These are phyloP conservation scores for Stephanodiscus triporus DNA, from an alignment of 108 stramenopile genomes.

Conservation along the genomic window DNA sequence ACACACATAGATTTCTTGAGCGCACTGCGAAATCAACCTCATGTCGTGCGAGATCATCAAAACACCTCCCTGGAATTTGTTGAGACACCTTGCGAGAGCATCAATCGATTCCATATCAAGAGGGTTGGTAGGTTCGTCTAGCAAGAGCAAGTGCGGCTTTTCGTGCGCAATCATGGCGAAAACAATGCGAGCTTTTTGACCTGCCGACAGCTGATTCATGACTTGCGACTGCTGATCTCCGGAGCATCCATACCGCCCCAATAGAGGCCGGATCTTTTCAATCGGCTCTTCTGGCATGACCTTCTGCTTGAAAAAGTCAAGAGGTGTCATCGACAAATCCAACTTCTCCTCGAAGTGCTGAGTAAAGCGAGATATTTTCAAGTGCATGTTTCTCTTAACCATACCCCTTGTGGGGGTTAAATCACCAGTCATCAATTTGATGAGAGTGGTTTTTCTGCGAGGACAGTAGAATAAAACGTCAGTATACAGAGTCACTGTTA, in stretches of 20 bases:
- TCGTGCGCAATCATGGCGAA: slow-evolving; percentile 97
- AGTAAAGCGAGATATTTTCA: slow-evolving; percentile 94
- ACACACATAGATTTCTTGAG: slow-evolving; percentile 96
- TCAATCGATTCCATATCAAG: slow-evolving; percentile 98
- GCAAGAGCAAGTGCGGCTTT: slow-evolving; percentile 94
- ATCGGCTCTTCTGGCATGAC: slow-evolving; percentile 80
- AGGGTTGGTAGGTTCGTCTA: slow-evolving; percentile 98
- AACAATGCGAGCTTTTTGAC: slow-evolving; percentile 97
- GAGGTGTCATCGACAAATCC: slow-evolving; percentile 92
- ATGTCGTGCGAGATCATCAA: slow-evolving; percentile 99
- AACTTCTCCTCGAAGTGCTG: slow-evolving; percentile 99
- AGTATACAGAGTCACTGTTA: background rate
- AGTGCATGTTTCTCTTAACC: slow-evolving; percentile 92
- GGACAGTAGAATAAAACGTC: slow-evolving; percentile 4
- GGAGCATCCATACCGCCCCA: slow-evolving; percentile 96
- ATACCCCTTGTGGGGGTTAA: slow-evolving; percentile 90
- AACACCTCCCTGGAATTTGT: slow-evolving; percentile 98
- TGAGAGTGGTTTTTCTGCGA: slow-evolving; percentile 84
- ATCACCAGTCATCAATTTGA: slow-evolving; percentile 94
- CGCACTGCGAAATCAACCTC: slow-evolving; percentile 97
- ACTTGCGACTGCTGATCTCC: slow-evolving; percentile 84
- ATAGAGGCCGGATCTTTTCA: slow-evolving; percentile 78
- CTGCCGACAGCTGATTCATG: slow-evolving; percentile 92
- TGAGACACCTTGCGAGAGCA: slow-evolving; percentile 94
- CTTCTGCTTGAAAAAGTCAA: slow-evolving; percentile 95